phyloP scores from a whole-genome alignment of 2,329 filamentous ascomycete genomes.

The Nothophaeocryptopus gaeumannii region DNA sequence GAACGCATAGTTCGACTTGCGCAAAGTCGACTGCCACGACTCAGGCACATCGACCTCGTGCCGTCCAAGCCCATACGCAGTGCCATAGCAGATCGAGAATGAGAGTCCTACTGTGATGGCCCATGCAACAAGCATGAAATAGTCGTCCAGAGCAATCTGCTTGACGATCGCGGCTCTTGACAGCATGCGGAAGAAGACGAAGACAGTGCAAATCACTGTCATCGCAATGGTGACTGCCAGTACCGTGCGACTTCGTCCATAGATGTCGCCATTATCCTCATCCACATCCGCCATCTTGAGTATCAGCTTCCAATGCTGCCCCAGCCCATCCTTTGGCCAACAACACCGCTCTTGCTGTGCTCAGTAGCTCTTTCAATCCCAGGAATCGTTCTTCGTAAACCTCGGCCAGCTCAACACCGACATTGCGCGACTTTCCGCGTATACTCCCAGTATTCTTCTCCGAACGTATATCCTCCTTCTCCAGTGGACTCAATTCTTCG shows the following conservation, averaged over 20 bases:
- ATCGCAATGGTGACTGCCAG: constrained; percentile 69
- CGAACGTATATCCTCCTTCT: neutral
- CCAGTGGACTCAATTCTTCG: neutral
- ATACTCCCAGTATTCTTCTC: neutral
- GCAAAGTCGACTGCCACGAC: constrained; percentile 52
- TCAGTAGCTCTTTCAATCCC: neutral
- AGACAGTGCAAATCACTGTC: constrained; percentile 66
- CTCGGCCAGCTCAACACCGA: constrained; percentile 4
- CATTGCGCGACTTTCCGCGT: constrained; percentile 4
- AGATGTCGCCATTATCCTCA: constrained; percentile 29
- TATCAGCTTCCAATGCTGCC: constrained; percentile 8
- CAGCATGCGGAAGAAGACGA: constrained; percentile 71
- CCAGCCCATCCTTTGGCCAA: constrained; percentile 14
- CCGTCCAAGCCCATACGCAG: constrained; percentile 64
- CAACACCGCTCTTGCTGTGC: constrained; percentile 3
- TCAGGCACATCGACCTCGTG: constrained; percentile 60
- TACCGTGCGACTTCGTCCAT: constrained; percentile 47
- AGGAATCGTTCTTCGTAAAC: constrained; percentile 5
- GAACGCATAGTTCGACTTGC: constrained; percentile 58
- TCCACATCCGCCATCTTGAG: constrained; percentile 21
- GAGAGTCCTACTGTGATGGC: constrained; percentile 65
- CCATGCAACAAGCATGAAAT: constrained; percentile 78
- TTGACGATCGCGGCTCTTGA: constrained; percentile 72
- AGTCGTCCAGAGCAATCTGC: constrained; percentile 72
- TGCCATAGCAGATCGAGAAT: constrained; percentile 64